These are phyloP conservation scores for Russula olivacea DNA, from an alignment of 768 basidiomycete genomes.

Conservation along the genomic window DNA sequence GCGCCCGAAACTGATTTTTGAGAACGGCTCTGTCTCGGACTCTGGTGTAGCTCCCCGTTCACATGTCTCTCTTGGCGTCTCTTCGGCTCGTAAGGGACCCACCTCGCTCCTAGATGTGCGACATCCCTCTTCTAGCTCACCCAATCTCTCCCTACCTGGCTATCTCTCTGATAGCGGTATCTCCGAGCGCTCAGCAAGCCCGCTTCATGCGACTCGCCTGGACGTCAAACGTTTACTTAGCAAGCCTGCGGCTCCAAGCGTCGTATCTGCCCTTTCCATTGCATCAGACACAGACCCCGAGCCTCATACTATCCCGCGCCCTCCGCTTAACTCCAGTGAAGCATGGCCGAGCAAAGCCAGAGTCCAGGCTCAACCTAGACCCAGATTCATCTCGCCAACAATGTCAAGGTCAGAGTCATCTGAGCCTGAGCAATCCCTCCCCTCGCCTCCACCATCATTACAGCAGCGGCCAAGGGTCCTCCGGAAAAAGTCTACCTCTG, in stretches of 20 bases:
- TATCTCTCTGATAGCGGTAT: slow-evolving; percentile 20
- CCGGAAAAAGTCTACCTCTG: slow-evolving; percentile 8
- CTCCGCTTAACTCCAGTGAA: not conserved
- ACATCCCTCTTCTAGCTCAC: slow-evolving; percentile 19
- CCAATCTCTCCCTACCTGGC: slow-evolving; percentile 7
- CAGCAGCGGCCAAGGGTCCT: slow-evolving; percentile 12
- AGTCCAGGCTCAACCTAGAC: not conserved
- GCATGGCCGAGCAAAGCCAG: slow-evolving; percentile 15
- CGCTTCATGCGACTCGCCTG: slow-evolving; percentile 19
- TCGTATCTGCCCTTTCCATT: slow-evolving; percentile 21
- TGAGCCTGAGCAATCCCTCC: not conserved
- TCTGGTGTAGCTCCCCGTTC: slow-evolving; percentile 7
- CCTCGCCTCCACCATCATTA: not conserved
- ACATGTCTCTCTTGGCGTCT: not conserved
- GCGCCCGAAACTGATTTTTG: slow-evolving; percentile 1
- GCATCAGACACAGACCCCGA: slow-evolving; percentile 25
- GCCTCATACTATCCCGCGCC: slow-evolving; percentile 1
- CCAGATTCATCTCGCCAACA: not conserved
- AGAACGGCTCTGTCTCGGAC: slow-evolving; percentile 21
- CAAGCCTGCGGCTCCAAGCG: slow-evolving; percentile 24
- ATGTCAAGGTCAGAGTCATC: not conserved
- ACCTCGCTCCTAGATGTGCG: slow-evolving; percentile 7
- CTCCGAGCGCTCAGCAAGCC: slow-evolving; percentile 16
- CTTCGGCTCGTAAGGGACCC: not conserved
- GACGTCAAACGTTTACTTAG: slow-evolving; percentile 26